Evolutionary conservation across 257 asterid species (phyloP).

Genomic region (Petunia axillaris): DNA sequence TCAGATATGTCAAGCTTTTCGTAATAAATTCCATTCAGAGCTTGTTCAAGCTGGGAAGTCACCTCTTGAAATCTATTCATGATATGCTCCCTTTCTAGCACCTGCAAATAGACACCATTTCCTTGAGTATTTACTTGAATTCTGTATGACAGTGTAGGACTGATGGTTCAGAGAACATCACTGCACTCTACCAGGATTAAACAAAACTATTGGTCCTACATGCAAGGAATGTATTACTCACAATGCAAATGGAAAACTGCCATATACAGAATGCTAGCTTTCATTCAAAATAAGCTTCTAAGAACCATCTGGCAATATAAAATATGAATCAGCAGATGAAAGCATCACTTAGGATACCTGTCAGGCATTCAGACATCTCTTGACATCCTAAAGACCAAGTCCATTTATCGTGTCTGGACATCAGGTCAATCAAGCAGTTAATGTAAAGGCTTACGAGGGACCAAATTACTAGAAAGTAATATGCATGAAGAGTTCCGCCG

Average conservation of each 20-base stretch:
- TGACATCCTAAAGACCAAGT: neutral
- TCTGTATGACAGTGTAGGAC: neutral
- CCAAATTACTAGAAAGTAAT: neutral
- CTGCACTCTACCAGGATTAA: constrained; percentile 9
- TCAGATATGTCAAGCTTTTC: constrained; percentile 91
- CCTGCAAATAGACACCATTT: constrained; percentile 53
- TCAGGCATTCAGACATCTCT: neutral
- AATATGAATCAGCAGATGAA: constrained; percentile 6
- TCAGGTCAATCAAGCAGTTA: constrained; percentile 15
- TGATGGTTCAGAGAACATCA: constrained; percentile 4
- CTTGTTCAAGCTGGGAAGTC: constrained; percentile 79
- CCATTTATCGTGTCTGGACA: constrained; percentile 2
- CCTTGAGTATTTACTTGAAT: neutral
- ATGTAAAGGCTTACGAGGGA: neutral
- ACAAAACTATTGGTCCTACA: neutral
- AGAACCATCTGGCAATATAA: constrained; percentile 5
- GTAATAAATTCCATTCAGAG: constrained; percentile 71
- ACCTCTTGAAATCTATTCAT: constrained; percentile 77
- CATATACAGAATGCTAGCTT: neutral
- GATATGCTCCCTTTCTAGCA: constrained; percentile 82
- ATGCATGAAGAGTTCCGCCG: neutral
- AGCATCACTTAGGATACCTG: neutral
- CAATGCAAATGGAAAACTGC: neutral
- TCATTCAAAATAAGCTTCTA: neutral
- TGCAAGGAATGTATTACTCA: neutral